Base-by-base conservation (phyloP, 257 asterid genomes). In the Ilex aquifolium region DNA sequence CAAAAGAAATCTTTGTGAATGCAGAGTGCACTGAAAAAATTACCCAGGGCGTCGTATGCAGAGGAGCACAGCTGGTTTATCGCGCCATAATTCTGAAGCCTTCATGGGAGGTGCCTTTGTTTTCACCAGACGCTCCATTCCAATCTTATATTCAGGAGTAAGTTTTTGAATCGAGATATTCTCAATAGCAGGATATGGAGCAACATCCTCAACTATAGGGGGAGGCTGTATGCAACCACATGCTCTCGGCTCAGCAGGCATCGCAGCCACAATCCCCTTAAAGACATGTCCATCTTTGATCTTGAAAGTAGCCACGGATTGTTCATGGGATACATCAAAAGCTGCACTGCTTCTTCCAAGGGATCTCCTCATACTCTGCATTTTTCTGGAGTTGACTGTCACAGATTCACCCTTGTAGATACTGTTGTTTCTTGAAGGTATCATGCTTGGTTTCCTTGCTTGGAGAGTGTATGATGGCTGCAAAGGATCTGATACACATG, bases 1-100 rank as follows among this genome's bases (percentile, higher is more conserved):
- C 27, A 21, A 21, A 21, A 21, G 27, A 21, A 21, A 1, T 21
- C 27, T 21, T 21, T 21, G 27, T 21, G 40, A 44, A 27, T 39
- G 49, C 49, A 56, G 69, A 57, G 13, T 10, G 14, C 58, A 53
- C 31, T 13, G 9, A 48, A 64, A 39, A 62, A 13, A 72, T 63
- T 85, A 89, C 97, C 97, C 97, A 1, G 91, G 95, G 52, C 95
- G 81, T 7, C 94, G 95, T 21, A 89, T 80, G 83, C 97, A 89
- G 81, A 89, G 85, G 65, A 89, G 60, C 32, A 89, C 69, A 57
- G 94, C 88, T 60, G 94, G 80, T 74, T 76, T 84, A 39, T 87
- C 94, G 9, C 78, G 72, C 97, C 97, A 87, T 46, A 87, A 59
- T 66, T 89, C 93, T 2, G 85, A 83, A 59, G 88, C 89, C 80